Evolutionary conservation across 202 grass and related monocot species (phyloP), one percentile per base, ranked within the genome.

Genomic region (Brachypodium distachyon): DNA sequence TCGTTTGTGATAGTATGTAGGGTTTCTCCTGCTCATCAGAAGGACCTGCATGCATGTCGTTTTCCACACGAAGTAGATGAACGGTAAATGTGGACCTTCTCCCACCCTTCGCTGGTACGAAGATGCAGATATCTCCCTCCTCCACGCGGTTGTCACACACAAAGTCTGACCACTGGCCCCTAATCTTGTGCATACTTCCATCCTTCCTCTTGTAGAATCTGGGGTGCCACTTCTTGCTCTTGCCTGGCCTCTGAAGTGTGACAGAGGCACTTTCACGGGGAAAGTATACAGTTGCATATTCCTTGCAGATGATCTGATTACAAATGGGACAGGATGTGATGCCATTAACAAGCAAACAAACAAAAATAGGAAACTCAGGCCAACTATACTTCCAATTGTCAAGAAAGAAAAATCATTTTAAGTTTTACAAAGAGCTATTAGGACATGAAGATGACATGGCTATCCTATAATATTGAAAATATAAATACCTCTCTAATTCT

Each of bases 81-180:
- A 68, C 42, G 0, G 9, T 48, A 68, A 68, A 68, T 25, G 13
- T 68, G 65, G 42, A 19, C 26, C 41, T 68, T 32, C 41, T 10
- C 64, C 64, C 40, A 47, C 25, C 25, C 25, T 68, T 68, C 31
- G 41, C 16, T 4, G 65, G 42, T 12, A 68, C 65, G 31, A 68
- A 48, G 65, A 68, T 48, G 9, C 65, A 68, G 4, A 68, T 68
- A 68, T 68, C 65, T 66, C 70, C 86, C 64, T 84, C 55, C 61
- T 86, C 49, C 72, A 93, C 42, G 51, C 32, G 52, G 74, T 90
- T 93, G 39, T 92, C 87, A 60, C 2, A 32, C 29, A 73, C 76
- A 76, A 96, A 96, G 2, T 77, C 26, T 74, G 33, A 56, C 85
- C 90, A 96, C 33, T 55, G 12, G 36, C 66, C 74, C 8, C 11